Conservation (phyloP, 495 filamentous ascomycete species). For the Apodospora peruviana region DNA sequence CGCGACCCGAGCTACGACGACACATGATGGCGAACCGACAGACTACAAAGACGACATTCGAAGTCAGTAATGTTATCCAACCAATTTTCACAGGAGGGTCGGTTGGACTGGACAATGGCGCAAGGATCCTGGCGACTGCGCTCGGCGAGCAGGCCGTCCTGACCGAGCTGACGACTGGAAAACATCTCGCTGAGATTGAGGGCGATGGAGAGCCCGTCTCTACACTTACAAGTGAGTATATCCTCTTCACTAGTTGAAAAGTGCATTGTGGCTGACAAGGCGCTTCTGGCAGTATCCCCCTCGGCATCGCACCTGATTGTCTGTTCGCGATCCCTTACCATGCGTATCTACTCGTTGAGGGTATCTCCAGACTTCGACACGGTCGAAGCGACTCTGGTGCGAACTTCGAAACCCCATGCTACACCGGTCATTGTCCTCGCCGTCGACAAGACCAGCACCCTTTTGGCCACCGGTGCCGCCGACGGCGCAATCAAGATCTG, state of each 20-base stretch:
- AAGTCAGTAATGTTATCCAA: conserved; percentile 71
- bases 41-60: conserved; percentile 74
- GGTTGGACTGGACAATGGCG: conserved; percentile 75
- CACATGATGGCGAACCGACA: conserved; percentile 44
- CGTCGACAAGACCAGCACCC: conserved; percentile 78
- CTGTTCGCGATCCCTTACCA: conserved; percentile 88
- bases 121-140: conserved; percentile 77
- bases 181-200: conserved; percentile 78
- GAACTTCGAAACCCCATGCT: conserved; percentile 83
- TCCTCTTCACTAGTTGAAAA: background rate
- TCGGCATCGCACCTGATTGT: conserved; percentile 79
- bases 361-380: conserved; percentile 46
- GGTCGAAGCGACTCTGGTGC: conserved; percentile 62
- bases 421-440: conserved; percentile 80
- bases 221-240: conserved; percentile 63
- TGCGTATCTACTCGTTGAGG: conserved; percentile 80
- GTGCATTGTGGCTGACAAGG: background rate
- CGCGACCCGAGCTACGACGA: background rate
- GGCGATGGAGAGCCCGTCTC: conserved; percentile 93
- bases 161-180: conserved; percentile 77
- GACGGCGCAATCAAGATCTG: conserved; percentile 94
- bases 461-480: conserved; percentile 85
- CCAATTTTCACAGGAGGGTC: conserved; percentile 92
- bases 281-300: conserved; percentile 60
- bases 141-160: conserved; percentile 84